Evolutionary conservation across 176 grass and related monocot genomes (phyloP), one percentile per base, ranked within the genome.

Genomic region (Triticum turgidum): DNA sequence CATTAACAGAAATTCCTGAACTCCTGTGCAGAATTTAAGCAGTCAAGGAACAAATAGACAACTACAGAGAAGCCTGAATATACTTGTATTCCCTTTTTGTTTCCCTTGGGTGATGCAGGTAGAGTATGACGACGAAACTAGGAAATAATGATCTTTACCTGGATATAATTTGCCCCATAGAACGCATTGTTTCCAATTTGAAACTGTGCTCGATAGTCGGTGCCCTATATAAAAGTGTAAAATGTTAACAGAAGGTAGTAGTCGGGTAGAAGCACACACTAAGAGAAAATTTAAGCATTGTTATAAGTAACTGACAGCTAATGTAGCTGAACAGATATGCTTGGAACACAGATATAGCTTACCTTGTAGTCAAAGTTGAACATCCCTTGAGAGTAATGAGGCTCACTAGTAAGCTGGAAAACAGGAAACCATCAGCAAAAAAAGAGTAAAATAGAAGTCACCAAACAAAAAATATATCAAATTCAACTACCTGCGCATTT

Each of bases 341-440:
- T 42, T 47, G 29, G 14, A 73, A 68, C 38, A 17, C 5, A 45
- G 11, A 33, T 66, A 66, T 73, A 51, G 22, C n/a, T 35, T 65
- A 94, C 97, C 92, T 98, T 98, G 92, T 98, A 98, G 88, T 98
- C 97, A 35, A 98, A 96, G 90, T 98, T 96, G 87, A 98, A 98
- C 97, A 98, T 98, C 75, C 93, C 97, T 91, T 98, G 97, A 61
- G 97, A 98, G 65, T 86, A 96, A 92, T 98, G 97, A 9, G 93
- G 90, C 87, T 99, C 97, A 81, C 96, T 86, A 37, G 97, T 99
- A 84, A 99, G 97, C 97, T 99, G 90, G 6, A 37, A 75, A 87
- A 87, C 49, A 71, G 21, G 61, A 44, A 76, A 80, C 18, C 7
- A 79, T 77, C 41, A 88, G 77, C 54, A 42, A 25, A 75, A 81